Base-by-base conservation (phyloP, 78 protist species). In the Protostelium mycophagum region DNA sequence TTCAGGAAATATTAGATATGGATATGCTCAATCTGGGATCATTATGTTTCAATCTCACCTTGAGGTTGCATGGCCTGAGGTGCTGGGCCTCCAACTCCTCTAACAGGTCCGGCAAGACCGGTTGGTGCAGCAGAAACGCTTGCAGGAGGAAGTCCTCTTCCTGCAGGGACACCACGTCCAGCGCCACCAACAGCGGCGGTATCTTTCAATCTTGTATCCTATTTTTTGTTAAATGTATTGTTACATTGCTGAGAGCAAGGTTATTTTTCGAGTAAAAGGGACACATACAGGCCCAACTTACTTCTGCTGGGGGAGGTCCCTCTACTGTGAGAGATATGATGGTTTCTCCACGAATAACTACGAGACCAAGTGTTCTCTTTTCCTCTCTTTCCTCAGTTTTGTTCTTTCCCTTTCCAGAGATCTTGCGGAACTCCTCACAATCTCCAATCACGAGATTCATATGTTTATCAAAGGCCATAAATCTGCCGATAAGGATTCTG, bases 401-500 rank as follows among this genome's bases (percentile, higher is more conserved):
- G n/a, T 38, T 94, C 89, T 94, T 93, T 10, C 90, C 92, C 86
- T 83, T 88, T 84, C 91, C 95, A 83, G 91, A 89, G 51, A 97
- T 63, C 28, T 87, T 83, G 29, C 99, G 88, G 88, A 87, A 95
- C 87, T 99, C 99, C 37, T 97, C 99, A 84, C 93, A 91, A 87
- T 98, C 99, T 31, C 97, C 93, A 1, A 99, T 92, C 35, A 98
- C 98, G 36, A 99, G 37, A 90, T 99, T 99, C 99, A 99, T 98
- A 96, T 98, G 99, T 90, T 97, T 96, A 92, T 99, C 99, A 37
- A 99, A 99, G 83, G 99, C 99, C 94, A 99, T 86, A 88, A 99
- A 97, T 90, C 93, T 94, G 37, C 99, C 99, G 35, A 97, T 95
- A 31, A 98, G 86, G 73, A 31, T 85, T 35, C 99, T 91, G 34